Percentiles rank a stretch among this genome's conserved stretches.
These are phyloP conservation scores for Paramecium primaurelia DNA, from an alignment of 73 alveolate species.

Conservation along the genomic window DNA sequence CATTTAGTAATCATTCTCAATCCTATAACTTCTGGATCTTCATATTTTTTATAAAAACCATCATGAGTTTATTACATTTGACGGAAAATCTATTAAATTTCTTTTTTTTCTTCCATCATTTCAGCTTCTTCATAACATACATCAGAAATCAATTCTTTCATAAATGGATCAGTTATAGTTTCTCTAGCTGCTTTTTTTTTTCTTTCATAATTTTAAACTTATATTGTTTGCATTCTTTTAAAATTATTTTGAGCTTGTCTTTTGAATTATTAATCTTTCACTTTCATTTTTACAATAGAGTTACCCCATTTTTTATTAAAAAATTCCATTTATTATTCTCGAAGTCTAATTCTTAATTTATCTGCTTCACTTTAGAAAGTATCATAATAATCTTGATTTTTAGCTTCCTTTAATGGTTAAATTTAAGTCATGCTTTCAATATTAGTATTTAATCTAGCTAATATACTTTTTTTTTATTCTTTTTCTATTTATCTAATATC, in stretches of 20 bases:
- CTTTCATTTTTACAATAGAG: conserved; percentile 34
- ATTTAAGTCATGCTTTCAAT: neutral
- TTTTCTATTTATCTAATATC: neutral
- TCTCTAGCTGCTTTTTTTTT: neutral
- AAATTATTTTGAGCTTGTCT: neutral
- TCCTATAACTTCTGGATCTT: conserved; percentile 2
- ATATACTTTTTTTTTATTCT: neutral
- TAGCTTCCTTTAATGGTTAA: neutral
- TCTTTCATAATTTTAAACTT: neutral
- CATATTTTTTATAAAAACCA: neutral
- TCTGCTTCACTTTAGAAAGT: neutral
- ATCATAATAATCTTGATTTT: neutral
- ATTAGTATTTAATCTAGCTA: neutral
- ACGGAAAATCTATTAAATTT: neutral
- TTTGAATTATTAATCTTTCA: neutral
- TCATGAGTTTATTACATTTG: neutral
- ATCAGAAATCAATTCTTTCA: conserved; percentile 17
- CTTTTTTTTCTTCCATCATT: conserved; percentile 8
- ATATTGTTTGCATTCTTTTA: neutral
- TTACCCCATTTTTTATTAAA: conserved; percentile 46
- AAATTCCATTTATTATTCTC: neutral
- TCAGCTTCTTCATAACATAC: conserved; percentile 46
- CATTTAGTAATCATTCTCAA: conserved; percentile 12
- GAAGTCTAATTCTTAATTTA: neutral
- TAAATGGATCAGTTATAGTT: neutral